phyloP scores from a whole-genome alignment of 108 stramenopile species.

The Ochromonas danica region DNA sequence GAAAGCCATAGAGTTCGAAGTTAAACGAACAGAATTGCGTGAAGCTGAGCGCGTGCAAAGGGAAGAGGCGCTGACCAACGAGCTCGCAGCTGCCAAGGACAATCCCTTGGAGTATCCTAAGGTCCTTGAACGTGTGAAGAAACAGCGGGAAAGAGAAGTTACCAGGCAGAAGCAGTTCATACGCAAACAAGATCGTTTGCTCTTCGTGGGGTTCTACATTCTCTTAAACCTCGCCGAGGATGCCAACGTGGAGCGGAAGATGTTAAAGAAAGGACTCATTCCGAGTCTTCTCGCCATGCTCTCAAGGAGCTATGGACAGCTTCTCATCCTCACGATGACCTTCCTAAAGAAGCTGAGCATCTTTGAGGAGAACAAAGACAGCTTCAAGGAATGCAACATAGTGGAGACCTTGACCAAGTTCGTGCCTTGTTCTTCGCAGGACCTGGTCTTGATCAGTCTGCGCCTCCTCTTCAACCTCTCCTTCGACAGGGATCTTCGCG shows the following conservation, averaged over 20 bases:
- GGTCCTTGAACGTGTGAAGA: not conserved
- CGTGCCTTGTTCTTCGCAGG: conserved; percentile 51
- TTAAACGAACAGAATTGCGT: conserved; percentile 41
- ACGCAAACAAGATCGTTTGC: conserved; percentile 56
- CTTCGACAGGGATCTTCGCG: conserved; percentile 53
- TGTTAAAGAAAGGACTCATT: conserved; percentile 50
- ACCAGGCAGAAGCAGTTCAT: not conserved
- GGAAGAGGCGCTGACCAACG: not conserved
- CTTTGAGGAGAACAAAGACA: conserved; percentile 60
- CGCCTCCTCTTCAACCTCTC: conserved; percentile 61
- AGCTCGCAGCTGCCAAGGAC: not conserved
- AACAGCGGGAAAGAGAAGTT: not conserved
- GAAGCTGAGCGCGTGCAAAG: not conserved
- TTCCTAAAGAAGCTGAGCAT: conserved; percentile 62
- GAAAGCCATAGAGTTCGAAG: conserved; percentile 56
- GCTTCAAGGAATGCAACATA: conserved; percentile 44
- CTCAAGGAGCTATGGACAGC: conserved; percentile 46
- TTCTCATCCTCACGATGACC: conserved; percentile 51
- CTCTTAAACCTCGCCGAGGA: conserved; percentile 66
- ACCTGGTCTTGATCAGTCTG: conserved; percentile 45
- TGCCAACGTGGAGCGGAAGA: conserved; percentile 54
- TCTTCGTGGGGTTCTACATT: conserved; percentile 59
- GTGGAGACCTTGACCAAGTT: conserved; percentile 30
- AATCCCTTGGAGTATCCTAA: not conserved
- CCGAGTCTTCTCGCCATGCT: conserved; percentile 37